phyloP scores from a whole-genome alignment of 148 eudicot genomes.

The Diospyros lotus region DNA sequence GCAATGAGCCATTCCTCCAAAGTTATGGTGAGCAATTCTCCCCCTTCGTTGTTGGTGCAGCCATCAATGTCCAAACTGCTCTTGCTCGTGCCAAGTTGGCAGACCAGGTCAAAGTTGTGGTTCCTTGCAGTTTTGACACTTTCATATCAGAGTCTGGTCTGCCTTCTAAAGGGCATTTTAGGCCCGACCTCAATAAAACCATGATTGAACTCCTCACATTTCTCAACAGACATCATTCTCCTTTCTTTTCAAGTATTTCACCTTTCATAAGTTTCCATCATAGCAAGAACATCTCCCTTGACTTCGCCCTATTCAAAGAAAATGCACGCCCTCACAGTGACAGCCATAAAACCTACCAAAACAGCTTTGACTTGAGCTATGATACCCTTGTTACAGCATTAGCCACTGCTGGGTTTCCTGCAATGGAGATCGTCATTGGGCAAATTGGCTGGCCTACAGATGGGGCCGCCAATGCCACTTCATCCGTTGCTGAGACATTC shows the following conservation, averaged over 20 bases:
- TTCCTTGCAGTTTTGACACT: conserved; percentile 82
- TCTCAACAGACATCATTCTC: conserved; percentile 55
- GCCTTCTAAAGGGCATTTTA: conserved; percentile 71
- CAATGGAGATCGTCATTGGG: conserved; percentile 53
- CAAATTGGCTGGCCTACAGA: conserved; percentile 96
- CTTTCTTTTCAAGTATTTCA: conserved; percentile 58
- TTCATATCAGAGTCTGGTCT: conserved; percentile 54
- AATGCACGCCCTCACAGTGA: conserved; percentile 56
- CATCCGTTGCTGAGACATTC: conserved; percentile 56
- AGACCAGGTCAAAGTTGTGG: conserved; percentile 52
- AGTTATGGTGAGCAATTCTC: conserved; percentile 54
- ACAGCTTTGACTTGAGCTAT: conserved; percentile 63
- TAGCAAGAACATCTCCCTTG: conserved; percentile 62
- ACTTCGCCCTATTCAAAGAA: conserved; percentile 59
- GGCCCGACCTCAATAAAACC: conserved; percentile 71
- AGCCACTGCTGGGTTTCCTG: conserved; percentile 47
- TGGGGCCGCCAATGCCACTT: conserved; percentile 65
- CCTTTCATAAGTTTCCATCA: conserved; percentile 63
- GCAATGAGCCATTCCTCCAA: conserved; percentile 74
- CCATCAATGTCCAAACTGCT: conserved; percentile 72
- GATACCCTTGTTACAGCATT: conserved; percentile 64
- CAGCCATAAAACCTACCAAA: conserved; percentile 48
- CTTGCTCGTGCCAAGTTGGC: conserved; percentile 57
- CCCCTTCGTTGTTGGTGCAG: conserved; percentile 74
- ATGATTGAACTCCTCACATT: conserved; percentile 68